Evolutionary conservation across 306 rosid genomes (phyloP).

Genomic region (Begonia masoniana): DNA sequence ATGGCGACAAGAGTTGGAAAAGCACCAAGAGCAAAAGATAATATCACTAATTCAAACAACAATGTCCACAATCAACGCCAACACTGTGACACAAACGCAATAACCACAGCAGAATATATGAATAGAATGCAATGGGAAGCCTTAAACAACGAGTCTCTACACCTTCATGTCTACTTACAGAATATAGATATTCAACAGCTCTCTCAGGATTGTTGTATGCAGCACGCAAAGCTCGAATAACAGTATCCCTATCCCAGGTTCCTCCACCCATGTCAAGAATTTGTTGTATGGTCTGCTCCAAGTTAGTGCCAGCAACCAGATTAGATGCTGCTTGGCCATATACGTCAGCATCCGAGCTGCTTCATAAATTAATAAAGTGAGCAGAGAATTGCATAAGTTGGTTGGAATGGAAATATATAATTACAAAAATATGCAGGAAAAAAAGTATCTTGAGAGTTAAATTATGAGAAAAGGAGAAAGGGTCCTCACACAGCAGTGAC

Average conservation of each 20-base stretch:
- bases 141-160: not conserved
- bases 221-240: conserved; percentile 79
- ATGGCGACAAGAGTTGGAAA: no score
- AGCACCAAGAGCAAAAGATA: no score
- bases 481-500: conserved; percentile 31
- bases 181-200: conserved; percentile 82
- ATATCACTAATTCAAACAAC: no score
- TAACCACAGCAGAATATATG: no score
- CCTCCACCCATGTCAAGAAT: conserved; percentile 90
- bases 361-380: not conserved
- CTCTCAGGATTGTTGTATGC: conserved; percentile 93
- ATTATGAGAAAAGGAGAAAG: not conserved
- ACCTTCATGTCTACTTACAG: conserved; percentile 34
- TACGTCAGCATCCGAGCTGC: conserved; percentile 50
- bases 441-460: no score
- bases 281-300: conserved; percentile 71
- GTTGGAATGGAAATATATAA: no score
- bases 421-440: no score
- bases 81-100: no score
- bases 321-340: conserved; percentile 85
- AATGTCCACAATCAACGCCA: no score
- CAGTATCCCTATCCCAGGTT: conserved; percentile 88
- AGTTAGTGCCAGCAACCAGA: conserved; percentile 73
- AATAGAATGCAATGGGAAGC: no score
- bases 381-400: no score